Evolutionary conservation across 164 flowering plant species (phyloP).

Genomic region (Piper longum): DNA sequence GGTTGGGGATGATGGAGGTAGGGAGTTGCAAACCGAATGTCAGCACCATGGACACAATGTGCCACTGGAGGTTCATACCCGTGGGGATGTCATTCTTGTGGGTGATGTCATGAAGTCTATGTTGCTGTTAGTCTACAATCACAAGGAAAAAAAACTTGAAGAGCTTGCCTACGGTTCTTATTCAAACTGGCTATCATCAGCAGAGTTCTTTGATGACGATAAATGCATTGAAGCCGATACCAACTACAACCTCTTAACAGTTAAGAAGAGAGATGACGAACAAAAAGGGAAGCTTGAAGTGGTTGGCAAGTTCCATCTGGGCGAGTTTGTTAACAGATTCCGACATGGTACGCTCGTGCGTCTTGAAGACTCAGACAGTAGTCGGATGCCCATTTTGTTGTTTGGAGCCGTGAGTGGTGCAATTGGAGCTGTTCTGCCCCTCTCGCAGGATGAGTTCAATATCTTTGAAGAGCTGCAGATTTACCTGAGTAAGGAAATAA

Average conservation of each 20-base stretch:
- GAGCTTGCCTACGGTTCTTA: conserved; percentile 91
- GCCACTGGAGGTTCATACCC: conserved; percentile 89
- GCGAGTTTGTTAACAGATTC: conserved; percentile 82
- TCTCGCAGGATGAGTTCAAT: conserved; percentile 64
- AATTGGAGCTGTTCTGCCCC: conserved; percentile 83
- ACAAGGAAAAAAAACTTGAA: conserved; percentile 92
- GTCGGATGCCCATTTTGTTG: conserved; percentile 78
- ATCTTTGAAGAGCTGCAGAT: conserved; percentile 78
- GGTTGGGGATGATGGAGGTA: conserved; percentile 91
- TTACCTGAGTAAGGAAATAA: conserved; percentile 67
- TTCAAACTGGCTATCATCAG: conserved; percentile 96
- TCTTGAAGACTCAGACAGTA: conserved; percentile 83
- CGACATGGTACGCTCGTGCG: conserved; percentile 97
- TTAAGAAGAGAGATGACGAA: conserved; percentile 84
- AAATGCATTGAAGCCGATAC: conserved; percentile 86
- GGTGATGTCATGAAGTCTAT: conserved; percentile 99
- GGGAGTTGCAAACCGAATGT: conserved; percentile 82
- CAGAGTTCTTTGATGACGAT: conserved; percentile 92
- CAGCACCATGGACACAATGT: conserved; percentile 97
- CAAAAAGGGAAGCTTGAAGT: conserved; percentile 91
- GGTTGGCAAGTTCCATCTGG: conserved; percentile 88
- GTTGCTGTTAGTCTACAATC: conserved; percentile 85
- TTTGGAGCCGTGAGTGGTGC: conserved; percentile 88
- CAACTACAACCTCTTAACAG: conserved; percentile 73
- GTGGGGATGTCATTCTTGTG: conserved; percentile 95